Evolutionary conservation across 2,329 filamentous ascomycete genomes (phyloP), one percentile per base, ranked within the genome.

Genomic region (Fusarium sublunatum): DNA sequence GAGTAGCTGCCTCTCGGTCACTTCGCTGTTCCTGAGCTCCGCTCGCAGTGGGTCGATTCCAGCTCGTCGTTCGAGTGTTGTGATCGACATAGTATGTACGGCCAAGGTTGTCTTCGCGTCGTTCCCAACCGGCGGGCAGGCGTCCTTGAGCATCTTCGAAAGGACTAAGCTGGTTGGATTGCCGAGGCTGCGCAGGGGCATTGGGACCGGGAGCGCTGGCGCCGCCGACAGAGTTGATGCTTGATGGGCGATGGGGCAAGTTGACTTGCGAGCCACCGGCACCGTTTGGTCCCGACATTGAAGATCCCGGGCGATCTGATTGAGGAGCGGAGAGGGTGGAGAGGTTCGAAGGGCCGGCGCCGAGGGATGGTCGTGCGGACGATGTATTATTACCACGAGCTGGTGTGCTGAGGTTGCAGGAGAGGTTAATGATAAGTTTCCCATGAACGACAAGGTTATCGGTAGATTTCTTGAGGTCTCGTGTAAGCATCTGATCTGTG

Each of bases 51-150:
- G 95, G 95, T 58, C 95, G 85, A 69, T 91, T 94, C 95, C 95
- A 99, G 69, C 94, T 98, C 1, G 95, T 99, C 52, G 95, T 94
- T 70, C 95, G 86, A 7, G 93, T 97, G 76, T 98, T 98, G 76
- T 98, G 95, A 73, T 99, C 95, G 48, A 99, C 95, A 75, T 98
- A 99, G 75, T 99, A 99, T 22, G 94, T 98, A 71, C 95, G 87
- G 48, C 95, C 94, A 39, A 98, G 78, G 69, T 97, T 95, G 75
- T 99, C 95, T 76, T 98, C 94, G 53, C 95, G 88, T 53, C 95
- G 88, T 79, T 99, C 95, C 94, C 95, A 99, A 31, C 95, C 95
- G 46, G 91, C 88, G 31, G 95, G 95, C 51, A 99, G 79, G 69
- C 94, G 89, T 54, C 95, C 95, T 73, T 97, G 93, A n/a, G 89